Percentiles rank a stretch among this genome's conserved stretches.
These are phyloP conservation scores for Fraxinus anomala DNA, from an alignment of 257 asterid species.

Conservation along the genomic window DNA sequence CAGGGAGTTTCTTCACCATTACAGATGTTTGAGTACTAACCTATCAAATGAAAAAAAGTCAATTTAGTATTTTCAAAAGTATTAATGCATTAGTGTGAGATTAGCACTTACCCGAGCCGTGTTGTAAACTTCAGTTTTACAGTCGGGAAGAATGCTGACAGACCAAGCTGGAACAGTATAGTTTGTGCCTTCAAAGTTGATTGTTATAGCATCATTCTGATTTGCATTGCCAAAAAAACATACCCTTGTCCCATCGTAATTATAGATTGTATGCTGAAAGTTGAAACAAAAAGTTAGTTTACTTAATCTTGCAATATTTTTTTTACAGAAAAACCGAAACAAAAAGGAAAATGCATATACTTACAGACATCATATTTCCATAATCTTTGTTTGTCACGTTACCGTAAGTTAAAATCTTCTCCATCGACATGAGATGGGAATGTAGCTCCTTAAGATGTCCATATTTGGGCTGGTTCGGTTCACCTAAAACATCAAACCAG, in stretches of 20 bases:
- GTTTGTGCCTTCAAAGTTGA: conserved; percentile 38
- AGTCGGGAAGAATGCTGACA: conserved; percentile 49
- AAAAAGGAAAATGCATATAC: conserved; percentile 11
- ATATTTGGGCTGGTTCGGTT: conserved; percentile 47
- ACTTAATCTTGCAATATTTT: background rate
- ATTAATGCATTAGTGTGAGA: background rate
- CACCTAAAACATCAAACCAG: conserved; percentile 26
- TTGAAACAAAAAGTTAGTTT: background rate
- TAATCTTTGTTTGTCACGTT: conserved; percentile 26
- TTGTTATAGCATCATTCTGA: conserved; percentile 4
- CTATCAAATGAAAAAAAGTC: conserved; percentile 15
- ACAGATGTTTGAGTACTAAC: conserved; percentile 31
- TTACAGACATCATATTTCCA: conserved; percentile 27
- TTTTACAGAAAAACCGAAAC: background rate
- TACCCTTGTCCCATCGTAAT: conserved; percentile 30
- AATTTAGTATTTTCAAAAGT: background rate
- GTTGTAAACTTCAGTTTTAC: conserved; percentile 40
- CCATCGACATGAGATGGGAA: conserved; percentile 31
- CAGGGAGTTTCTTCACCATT: conserved; percentile 29
- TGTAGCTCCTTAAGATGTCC: conserved; percentile 50
- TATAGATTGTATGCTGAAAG: conserved; percentile 37
- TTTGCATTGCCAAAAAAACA: conserved; percentile 52
- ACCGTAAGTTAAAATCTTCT: conserved; percentile 44
- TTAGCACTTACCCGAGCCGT: conserved; percentile 36
- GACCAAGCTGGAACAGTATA: conserved; percentile 50